Evolutionary conservation across 108 stramenopile genomes (phyloP).

Genomic region (Cyclotella atomus): DNA sequence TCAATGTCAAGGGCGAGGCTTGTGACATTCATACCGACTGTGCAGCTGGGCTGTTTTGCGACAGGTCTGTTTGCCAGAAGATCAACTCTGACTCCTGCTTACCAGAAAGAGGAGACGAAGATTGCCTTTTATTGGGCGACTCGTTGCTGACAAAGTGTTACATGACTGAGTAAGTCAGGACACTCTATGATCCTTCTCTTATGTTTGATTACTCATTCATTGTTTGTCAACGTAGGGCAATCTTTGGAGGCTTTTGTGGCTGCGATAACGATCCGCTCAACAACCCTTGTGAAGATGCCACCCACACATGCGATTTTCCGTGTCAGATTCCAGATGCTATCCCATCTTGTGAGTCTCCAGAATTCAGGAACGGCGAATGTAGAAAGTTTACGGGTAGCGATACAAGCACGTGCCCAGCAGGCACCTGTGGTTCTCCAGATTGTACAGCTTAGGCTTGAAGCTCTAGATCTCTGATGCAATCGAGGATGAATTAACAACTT

Average conservation of each 20-base stretch:
- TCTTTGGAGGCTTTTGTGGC: background rate
- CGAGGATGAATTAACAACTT: too few species aligned
- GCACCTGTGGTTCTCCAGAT: background rate
- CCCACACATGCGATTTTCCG: constrained; percentile 11
- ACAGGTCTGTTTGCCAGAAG: background rate
- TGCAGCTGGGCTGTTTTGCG: background rate
- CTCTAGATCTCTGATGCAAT: too few species aligned
- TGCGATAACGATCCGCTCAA: constrained; percentile 3
- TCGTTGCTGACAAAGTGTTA: background rate
- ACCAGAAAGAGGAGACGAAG: background rate
- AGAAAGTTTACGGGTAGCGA: background rate
- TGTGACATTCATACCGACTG: constrained; percentile 3
- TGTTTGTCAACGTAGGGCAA: too few species aligned
- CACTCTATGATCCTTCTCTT: too few species aligned
- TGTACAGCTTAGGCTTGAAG: too few species aligned
- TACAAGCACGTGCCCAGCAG: background rate
- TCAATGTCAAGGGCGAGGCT: background rate
- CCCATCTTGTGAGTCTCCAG: constrained; percentile 3
- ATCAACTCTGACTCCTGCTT: background rate
- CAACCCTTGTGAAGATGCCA: background rate
- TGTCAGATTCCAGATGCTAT: constrained; percentile 4
- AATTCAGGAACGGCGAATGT: background rate
- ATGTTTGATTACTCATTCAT: too few species aligned
- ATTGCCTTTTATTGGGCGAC: background rate
- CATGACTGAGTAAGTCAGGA: too few species aligned